Base-by-base conservation (phyloP, 495 filamentous ascomycete species). In the Annulohypoxylon moriforme region DNA sequence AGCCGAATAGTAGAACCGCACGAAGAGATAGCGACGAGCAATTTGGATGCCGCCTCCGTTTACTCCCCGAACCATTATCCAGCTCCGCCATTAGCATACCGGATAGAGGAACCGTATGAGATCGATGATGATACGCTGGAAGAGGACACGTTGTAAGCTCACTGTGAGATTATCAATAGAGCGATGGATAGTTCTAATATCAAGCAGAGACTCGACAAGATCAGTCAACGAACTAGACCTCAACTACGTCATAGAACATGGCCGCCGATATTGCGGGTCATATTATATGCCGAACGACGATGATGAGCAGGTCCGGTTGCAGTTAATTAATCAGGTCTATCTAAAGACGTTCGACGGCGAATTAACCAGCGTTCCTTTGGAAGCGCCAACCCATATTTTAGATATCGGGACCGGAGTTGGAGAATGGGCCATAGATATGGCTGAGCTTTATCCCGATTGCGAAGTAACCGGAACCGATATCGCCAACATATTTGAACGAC, bases 201-300 rank as follows among this genome's bases (percentile, higher is more conserved):
- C 5, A 7, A 40, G 20, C 47, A 77, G 76, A 64, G 69, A 77
- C 33, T 77, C 76, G 11, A 89, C 89, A 20, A 84, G 83, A 56
- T 92, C 90, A 4, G 78, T 90, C 53, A 87, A 85, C 60, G 84
- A 85, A 57, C 76, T 84, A 7, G 84, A 86, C 64, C 77, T 91
- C 53, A 81, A 87, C 65, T 86, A 85, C 67, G 75, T 86, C 33
- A 69, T 83, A 18, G 90, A 93, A 69, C 86, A 93, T 78, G 88
- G 84, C 42, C 88, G 91, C 20, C 84, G 86, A 65, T 95, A 95
- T 77, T 89, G 86, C 75, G 83, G 86, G 29, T 81, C 82, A 59
- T 94, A 93, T 78, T 91, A 85, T 77, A 91, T 93, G 88, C 92
- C 92, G 31, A 90, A 90, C 78, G 92, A 94, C 72, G 87, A 91